Conservation (phyloP, 768 basidiomycete species). For the Tricholomella constricta region DNA sequence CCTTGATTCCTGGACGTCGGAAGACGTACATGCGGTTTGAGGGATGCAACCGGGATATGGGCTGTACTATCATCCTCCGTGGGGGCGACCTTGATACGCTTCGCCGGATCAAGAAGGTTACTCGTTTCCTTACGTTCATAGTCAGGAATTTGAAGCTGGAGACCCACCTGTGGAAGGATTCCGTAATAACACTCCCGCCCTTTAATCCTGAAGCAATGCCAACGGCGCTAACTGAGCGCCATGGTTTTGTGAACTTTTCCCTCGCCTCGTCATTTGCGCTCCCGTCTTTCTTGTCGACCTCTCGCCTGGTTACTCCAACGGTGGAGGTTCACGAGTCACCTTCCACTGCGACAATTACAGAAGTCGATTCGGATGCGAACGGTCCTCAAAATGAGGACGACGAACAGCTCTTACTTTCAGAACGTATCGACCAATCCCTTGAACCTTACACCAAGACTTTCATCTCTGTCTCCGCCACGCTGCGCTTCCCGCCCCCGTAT, state of each 20-base stretch:
- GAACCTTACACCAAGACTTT: slow-evolving; percentile 84
- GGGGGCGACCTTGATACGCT: slow-evolving; percentile 84
- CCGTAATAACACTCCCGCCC: slow-evolving; percentile 72
- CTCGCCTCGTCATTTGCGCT: slow-evolving; percentile 27
- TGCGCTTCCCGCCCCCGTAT: slow-evolving; percentile 91
- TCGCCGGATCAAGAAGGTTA: slow-evolving; percentile 87
- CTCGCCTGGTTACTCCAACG: slow-evolving; percentile 31
- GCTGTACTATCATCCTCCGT: slow-evolving; percentile 90
- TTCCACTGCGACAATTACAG: slow-evolving; percentile 22
- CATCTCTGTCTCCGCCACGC: slow-evolving; percentile 90
- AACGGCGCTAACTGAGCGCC: slow-evolving; percentile 30
- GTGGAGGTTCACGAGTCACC: slow-evolving; percentile 6
- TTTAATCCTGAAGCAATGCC: slow-evolving; percentile 71
- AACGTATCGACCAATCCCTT: slow-evolving; percentile 79
- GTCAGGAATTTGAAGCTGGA: slow-evolving; percentile 94
- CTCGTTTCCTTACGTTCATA: slow-evolving; percentile 88
- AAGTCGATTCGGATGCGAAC: slow-evolving; percentile 38
- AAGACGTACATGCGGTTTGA: slow-evolving; percentile 99
- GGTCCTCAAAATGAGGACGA: slow-evolving; percentile 72
- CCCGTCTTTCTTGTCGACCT: slow-evolving; percentile 31
- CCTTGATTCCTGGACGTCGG: slow-evolving; percentile 87
- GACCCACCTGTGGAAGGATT: slow-evolving; percentile 92
- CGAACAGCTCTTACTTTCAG: slow-evolving; percentile 67
- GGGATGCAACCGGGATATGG: slow-evolving; percentile 90
- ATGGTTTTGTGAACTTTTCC: slow-evolving; percentile 17